Evolutionary conservation across 768 basidiomycete species (phyloP), one percentile per base, ranked within the genome.

Genomic region (Termitomyces sp.): DNA sequence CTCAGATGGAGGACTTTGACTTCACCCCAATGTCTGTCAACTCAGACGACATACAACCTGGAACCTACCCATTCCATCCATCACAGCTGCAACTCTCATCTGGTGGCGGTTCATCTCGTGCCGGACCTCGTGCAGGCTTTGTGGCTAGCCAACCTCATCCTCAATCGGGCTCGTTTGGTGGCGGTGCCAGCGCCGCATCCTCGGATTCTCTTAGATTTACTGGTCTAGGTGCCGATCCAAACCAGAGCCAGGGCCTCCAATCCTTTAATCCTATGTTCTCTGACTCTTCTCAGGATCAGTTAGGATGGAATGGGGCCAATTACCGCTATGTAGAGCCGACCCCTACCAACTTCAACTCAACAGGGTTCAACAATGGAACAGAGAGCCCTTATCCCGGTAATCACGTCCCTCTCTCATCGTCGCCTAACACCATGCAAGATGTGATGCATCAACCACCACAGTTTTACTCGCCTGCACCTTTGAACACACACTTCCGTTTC

Each of bases 401-500:
- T 11, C 14, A 46, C 19, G 3, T 22, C 21, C 37, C 38, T 45
- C 43, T 58, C 24, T 53, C 60, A 8, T 46, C 57, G n/a, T 71
- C 73, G 28, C 66, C 70, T 5, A 63, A 51, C 44, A 55, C 68
- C 19, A 58, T 68, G 40, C 66, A 68, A 44, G 65, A 69, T 9
- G 51, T 58, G 2, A 68, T 69, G 44, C 61, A 65, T 8, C 66
- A 64, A 45, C 57, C 58, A 38, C 28, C 63, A 14, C 62, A 66
- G 42, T 69, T 65, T 44, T 64, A 63, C 38, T 49, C 57, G n/a
- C 44, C 62, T 17, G 30, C 46, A 26, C 44, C 61, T 17, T 51
- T 46, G 12, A 46, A 56, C 43, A 17, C 62, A 46, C 56, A 59
- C 53, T 66, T 65, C 15, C 68, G 70, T 30, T 37, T 64, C 7